Conservation (phyloP, 345 rosid genomes). For the Acer yangbiense region DNA sequence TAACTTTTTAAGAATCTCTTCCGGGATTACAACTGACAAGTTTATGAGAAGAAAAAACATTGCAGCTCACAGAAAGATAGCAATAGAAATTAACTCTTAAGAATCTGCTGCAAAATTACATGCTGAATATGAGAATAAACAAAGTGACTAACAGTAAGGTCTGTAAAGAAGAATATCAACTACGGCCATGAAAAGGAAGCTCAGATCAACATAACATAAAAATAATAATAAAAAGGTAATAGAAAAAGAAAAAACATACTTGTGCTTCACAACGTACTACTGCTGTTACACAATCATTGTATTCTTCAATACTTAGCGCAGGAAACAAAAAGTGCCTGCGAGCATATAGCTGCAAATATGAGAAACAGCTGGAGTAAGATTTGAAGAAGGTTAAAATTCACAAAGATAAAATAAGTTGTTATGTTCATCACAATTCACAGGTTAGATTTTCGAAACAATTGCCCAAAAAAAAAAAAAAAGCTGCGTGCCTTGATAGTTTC, state of each 20-base stretch:
- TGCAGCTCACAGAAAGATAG: too few relatives aligned
- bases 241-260: conserved; percentile 33
- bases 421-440: neutral
- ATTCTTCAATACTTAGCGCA: conserved; percentile 74
- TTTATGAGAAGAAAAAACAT: too few relatives aligned
- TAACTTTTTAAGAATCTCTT: too few relatives aligned
- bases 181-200: neutral
- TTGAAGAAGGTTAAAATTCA: neutral
- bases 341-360: conserved; percentile 67
- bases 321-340: conserved; percentile 89
- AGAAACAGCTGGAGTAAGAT: conserved; percentile 23
- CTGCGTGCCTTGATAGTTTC: neutral
- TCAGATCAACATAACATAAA: neutral
- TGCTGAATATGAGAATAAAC: neutral
- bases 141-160: neutral
- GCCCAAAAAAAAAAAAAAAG: neutral
- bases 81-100: neutral
- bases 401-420: neutral
- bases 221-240: neutral
- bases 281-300: conserved; percentile 72
- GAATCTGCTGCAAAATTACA: neutral
- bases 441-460: neutral
- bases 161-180: neutral
- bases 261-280: conserved; percentile 96
- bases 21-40: too few relatives aligned